Evolutionary conservation across 768 basidiomycete genomes (phyloP).

Genomic region (Psilocybe cubensis): DNA sequence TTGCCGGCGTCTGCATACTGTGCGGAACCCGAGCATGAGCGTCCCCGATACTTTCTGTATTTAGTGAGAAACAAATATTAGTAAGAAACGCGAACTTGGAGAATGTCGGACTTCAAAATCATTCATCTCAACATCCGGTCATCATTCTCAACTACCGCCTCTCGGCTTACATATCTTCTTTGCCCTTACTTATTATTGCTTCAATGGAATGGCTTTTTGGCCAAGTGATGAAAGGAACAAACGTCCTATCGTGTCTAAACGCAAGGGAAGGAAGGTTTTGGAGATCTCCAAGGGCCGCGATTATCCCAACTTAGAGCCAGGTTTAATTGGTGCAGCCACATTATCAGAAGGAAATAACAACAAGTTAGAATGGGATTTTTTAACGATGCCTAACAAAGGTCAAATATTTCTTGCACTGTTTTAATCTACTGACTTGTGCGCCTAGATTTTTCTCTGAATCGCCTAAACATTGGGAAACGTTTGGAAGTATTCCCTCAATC

Average conservation of each 20-base stretch:
- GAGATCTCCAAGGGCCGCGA: conserved; percentile 32
- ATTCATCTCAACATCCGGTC: not conserved
- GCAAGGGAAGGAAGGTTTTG: conserved; percentile 9
- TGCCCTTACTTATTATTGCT: conserved; percentile 3
- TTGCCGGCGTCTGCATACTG: conserved; percentile 42
- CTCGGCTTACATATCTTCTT: not conserved
- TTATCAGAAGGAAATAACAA: conserved; percentile 44
- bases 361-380: conserved; percentile 57
- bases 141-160: not conserved
- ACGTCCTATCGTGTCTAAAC: conserved; percentile 5
- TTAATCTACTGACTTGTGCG: not conserved
- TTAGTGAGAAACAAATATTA: not conserved
- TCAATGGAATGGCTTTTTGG: conserved; percentile 79
- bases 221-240: conserved; percentile 52
- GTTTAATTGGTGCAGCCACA: conserved; percentile 59
- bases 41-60: conserved; percentile 2
- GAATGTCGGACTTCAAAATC: conserved; percentile 31
- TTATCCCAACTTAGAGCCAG: conserved; percentile 62
- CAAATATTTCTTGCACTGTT: conserved; percentile 14
- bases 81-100: conserved; percentile 9
- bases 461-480: conserved; percentile 26
- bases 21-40: conserved; percentile 58
- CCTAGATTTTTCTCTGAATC: not conserved
- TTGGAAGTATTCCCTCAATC: conserved; percentile 63
- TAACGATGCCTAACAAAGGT: conserved; percentile 27